Base-by-base conservation (phyloP, 2,329 filamentous ascomycete species). In the Diaporthe amygdali region DNA sequence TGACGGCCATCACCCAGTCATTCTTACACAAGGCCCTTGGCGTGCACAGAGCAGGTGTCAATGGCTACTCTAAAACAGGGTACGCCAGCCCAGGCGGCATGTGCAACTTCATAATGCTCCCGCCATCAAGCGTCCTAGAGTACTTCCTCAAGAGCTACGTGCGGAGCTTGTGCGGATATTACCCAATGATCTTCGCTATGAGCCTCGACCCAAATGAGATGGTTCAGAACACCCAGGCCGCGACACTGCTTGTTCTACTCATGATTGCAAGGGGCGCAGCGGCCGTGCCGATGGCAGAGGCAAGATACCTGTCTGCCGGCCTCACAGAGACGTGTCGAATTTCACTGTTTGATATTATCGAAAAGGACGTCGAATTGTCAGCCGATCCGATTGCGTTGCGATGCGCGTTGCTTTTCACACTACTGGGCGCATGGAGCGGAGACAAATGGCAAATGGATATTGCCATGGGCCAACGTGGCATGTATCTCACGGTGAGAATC, bases 371-470 rank as follows among this genome's bases (percentile, higher is more conserved):
- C 61, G 88, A 91, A 79, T 86, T 93, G 82, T 89, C 89, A 15
- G 88, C 89, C 1, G 90, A 93, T 76, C 88, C 89, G 0, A 87
- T 89, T 3, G 88, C 91, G 0, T 83, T 93, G 54, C 87, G 91
- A 47, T 90, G 90, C 59, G 91, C 91, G 0, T 82, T 93, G 15
- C 85, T 93, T 3, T 93, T 93, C 78, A 92, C 89, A 2, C 86
- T 91, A 1, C 85, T 92, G 32, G 91, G 91, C 9, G 90, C 90
- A 1, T 94, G 92, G 92, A 92, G 91, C 77, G 92, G 92, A 55
- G 91, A 93, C 79, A 93, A 93, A 80, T 93, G 91, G 91, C 89
- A 93, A 74, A 93, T 93, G 91, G 91, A 93, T 76, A 92, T 93
- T 74, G 89, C 91, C 51, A 92, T 93, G 90, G 91, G 91, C 37